A percentile compares a stretch with the other conserved stretches of the same genome.
Evolutionary conservation across 768 basidiomycete species (phyloP).

Genomic region (Agaricus blazei): DNA sequence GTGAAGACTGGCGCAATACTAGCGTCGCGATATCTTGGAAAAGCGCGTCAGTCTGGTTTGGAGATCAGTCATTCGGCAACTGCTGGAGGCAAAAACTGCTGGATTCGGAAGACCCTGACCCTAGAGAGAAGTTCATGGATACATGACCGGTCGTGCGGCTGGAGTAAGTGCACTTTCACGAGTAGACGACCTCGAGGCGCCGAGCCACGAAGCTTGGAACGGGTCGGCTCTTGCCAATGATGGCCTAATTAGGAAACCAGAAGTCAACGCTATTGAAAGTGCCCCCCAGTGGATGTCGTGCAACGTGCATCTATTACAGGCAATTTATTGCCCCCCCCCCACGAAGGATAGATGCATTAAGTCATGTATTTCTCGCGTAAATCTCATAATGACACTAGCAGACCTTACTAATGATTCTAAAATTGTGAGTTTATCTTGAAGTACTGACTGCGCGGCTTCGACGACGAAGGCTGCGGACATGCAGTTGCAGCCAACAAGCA

Average conservation of each 20-base stretch:
- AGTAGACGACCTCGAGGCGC: conserved; percentile 8
- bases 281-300: too few species aligned
- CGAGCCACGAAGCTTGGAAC: conserved; percentile 37
- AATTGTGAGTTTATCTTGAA: too few species aligned
- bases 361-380: too few species aligned
- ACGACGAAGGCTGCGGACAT: too few species aligned
- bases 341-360: too few species aligned
- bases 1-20: conserved; percentile 28
- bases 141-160: conserved; percentile 30
- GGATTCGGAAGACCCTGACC: conserved; percentile 44
- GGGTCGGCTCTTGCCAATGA: conserved; percentile 25
- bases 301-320: background rate
- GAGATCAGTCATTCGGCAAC: conserved; percentile 38
- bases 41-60: conserved; percentile 62
- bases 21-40: conserved; percentile 50
- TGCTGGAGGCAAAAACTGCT: conserved; percentile 20
- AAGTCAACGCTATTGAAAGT: background rate
- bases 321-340: too few species aligned
- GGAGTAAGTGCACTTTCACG: conserved; percentile 16
- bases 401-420: too few species aligned
- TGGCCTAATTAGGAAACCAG: background rate
- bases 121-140: conserved; percentile 51
- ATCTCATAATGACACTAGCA: too few species aligned
- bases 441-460: too few species aligned
- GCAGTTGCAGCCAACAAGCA: too few species aligned